phyloP scores from a whole-genome alignment of 345 rosid genomes.

The Citrus australasica region DNA sequence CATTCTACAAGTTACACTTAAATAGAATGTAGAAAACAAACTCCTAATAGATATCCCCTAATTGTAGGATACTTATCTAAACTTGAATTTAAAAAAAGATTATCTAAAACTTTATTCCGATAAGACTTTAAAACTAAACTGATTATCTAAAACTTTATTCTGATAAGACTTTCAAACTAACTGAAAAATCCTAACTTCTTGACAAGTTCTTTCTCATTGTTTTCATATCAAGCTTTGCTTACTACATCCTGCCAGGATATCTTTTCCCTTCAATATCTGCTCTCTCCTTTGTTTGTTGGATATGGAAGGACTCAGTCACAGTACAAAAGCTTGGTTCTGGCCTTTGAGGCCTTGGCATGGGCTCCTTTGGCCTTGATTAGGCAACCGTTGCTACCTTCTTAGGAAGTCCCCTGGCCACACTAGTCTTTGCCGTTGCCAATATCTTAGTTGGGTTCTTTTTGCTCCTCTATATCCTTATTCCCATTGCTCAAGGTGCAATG shows the following conservation, averaged over 20 bases:
- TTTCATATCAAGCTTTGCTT: slow-evolving; percentile 56
- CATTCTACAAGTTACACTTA: too few species aligned
- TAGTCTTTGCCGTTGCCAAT: slow-evolving; percentile 57
- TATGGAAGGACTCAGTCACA: slow-evolving; percentile 57
- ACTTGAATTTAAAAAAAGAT: too few species aligned
- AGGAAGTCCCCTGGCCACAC: slow-evolving; percentile 74
- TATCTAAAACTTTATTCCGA: too few species aligned
- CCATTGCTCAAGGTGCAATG: slow-evolving; percentile 50
- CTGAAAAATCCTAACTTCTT: too few species aligned
- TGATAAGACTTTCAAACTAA: too few species aligned
- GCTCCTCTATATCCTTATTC: slow-evolving; percentile 47
- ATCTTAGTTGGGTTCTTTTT: slow-evolving; percentile 44
- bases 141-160: too few species aligned
- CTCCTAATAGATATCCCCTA: too few species aligned
- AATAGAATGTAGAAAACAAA: too few species aligned
- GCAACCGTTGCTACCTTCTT: slow-evolving; percentile 57
- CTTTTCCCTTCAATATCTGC: slow-evolving; percentile 65
- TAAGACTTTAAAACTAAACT: too few species aligned
- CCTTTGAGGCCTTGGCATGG: slow-evolving; percentile 54
- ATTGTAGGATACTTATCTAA: too few species aligned
- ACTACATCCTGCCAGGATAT: slow-evolving; percentile 66
- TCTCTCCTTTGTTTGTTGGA: slow-evolving; percentile 63
- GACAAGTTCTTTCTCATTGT: slow-evolving; percentile 44
- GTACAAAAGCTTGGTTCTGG: slow-evolving; percentile 74
- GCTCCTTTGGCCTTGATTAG: slow-evolving; percentile 61